Conservation (phyloP, 2,329 filamentous ascomycete genomes). For the Xylariaceae sp. region DNA sequence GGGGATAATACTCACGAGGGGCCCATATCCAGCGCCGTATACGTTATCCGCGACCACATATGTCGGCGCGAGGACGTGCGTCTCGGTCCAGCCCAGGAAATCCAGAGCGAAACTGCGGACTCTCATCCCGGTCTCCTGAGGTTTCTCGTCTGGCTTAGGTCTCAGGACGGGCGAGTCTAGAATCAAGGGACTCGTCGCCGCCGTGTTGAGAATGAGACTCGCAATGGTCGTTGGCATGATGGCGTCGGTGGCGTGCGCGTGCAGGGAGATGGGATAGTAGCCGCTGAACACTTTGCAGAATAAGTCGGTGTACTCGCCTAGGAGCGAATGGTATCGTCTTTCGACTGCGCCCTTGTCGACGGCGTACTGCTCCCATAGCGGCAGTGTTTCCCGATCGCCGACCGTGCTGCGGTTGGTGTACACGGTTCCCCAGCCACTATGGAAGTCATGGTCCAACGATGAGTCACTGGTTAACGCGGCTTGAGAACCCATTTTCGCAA, state of each 20-base stretch:
- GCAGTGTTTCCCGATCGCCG: conserved; percentile 17
- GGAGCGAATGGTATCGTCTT: conserved; percentile 21
- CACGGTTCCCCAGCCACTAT: conserved; percentile 26
- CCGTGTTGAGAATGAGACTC: conserved; percentile 22
- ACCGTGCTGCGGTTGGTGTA: conserved; percentile 24
- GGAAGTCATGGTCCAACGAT: conserved; percentile 26
- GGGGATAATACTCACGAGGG: conserved; percentile 14
- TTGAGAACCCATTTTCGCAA: not conserved
- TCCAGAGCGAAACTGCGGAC: conserved; percentile 20
- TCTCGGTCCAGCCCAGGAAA: conserved; percentile 22
- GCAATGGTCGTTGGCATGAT: conserved; percentile 23
- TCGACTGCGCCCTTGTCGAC: conserved; percentile 23
- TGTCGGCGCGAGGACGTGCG: conserved; percentile 21
- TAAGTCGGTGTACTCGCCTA: conserved; percentile 21
- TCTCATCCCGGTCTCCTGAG: conserved; percentile 20
- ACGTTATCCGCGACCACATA: conserved; percentile 25
- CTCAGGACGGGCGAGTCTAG: conserved; percentile 15
- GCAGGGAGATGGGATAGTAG: conserved; percentile 25
- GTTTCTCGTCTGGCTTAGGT: conserved; percentile 17
- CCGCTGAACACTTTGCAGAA: conserved; percentile 24
- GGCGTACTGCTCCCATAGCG: conserved; percentile 26
- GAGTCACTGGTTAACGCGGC: not conserved
- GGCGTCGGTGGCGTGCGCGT: conserved; percentile 16
- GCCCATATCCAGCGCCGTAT: conserved; percentile 23
- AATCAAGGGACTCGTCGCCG: conserved; percentile 19